phyloP scores from a whole-genome alignment of 805 yeast species.

The Saccharomycopsis fermentans region DNA sequence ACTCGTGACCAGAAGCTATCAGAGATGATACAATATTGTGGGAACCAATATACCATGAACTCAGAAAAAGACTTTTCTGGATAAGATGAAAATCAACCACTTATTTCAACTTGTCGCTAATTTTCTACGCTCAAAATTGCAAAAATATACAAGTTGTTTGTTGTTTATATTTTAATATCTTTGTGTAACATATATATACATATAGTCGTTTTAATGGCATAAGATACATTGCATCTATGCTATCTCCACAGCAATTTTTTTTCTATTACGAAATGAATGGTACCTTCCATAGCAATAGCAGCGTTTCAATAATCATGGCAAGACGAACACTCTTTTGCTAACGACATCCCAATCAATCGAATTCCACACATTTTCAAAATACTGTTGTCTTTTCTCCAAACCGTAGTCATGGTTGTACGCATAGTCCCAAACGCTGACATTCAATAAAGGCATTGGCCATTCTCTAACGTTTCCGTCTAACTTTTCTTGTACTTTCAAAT shows the following conservation, averaged over 20 bases:
- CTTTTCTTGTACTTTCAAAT: conserved; percentile 24
- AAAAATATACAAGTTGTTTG: not conserved
- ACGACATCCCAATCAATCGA: conserved; percentile 78
- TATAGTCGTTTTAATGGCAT: not conserved
- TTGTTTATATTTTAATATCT: not conserved
- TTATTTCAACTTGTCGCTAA: too few species aligned
- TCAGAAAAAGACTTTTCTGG: too few species aligned
- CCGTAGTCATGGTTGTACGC: conserved; percentile 86
- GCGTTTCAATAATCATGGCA: not conserved
- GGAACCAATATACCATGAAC: conserved; percentile 1
- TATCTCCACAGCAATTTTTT: not conserved
- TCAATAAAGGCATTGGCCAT: conserved; percentile 64
- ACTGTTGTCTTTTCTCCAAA: conserved; percentile 46
- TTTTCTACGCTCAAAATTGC: not conserved
- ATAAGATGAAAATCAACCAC: too few species aligned
- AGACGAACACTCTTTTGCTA: conserved; percentile 31
- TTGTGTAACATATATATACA: not conserved
- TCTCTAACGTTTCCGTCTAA: conserved; percentile 41
- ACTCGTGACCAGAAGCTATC: not conserved
- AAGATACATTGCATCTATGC: not conserved
- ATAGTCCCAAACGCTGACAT: conserved; percentile 78
- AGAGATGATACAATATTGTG: conserved; percentile 9
- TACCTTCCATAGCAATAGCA: not conserved
- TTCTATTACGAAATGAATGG: too few species aligned
- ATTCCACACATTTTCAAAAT: conserved; percentile 65